A percentile compares a stretch with the other conserved stretches of the same genome.
Conservation (phyloP, 768 basidiomycete species). For the Neoboletus magnificus region DNA sequence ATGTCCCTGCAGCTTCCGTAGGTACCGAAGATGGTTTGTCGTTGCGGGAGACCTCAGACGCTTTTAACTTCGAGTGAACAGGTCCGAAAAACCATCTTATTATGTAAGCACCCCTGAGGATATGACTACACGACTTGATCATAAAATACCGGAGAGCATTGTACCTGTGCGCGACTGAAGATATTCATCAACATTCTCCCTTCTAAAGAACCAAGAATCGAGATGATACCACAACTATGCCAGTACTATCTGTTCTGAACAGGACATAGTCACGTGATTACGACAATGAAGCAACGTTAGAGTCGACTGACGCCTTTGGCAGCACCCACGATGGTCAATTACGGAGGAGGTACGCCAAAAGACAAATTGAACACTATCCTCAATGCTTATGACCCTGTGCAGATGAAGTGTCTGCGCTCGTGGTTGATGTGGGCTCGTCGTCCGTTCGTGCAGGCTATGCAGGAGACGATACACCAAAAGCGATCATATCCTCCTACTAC, state of each 20-base stretch:
- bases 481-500: slow-evolving; percentile 85
- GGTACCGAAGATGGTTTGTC: background rate
- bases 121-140: background rate
- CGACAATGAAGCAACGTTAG: background rate
- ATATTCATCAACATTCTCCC: background rate
- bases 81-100: slow-evolving; percentile 8
- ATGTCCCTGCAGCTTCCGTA: slow-evolving; percentile 37
- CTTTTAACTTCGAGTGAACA: background rate
- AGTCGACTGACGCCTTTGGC: background rate
- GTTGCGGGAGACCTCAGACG: background rate
- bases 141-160: background rate
- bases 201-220: background rate
- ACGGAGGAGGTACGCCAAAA: slow-evolving; percentile 70
- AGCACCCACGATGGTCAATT: slow-evolving; percentile 64
- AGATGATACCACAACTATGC: background rate
- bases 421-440: slow-evolving; percentile 90
- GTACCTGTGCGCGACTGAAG: background rate
- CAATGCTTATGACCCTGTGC: slow-evolving; percentile 1
- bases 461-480: slow-evolving; percentile 93
- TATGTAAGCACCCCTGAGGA: slow-evolving; percentile 17
- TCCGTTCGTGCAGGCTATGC: slow-evolving; percentile 94
- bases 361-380: background rate
- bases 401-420: slow-evolving; percentile 98
- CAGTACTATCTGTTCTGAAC: background rate
- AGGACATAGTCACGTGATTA: slow-evolving; percentile 5